Conservation (phyloP, 192 early-diverging fungal genomes). For the Cladochytrium replicatum region DNA sequence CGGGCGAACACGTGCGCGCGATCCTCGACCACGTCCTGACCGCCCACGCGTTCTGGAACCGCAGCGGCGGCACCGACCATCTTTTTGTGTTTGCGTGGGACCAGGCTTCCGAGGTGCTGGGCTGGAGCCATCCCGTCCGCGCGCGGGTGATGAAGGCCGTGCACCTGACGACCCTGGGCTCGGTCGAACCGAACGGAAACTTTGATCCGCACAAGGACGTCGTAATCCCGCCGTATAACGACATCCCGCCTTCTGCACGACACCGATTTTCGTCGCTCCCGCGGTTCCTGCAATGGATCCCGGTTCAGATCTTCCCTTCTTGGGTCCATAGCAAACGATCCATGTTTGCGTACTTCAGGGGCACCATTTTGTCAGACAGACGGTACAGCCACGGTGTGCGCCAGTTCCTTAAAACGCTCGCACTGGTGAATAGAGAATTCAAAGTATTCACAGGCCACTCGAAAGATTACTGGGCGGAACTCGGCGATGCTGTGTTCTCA, state of each 20-base stretch:
- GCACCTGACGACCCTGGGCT: constrained; percentile 14
- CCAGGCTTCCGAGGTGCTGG: constrained; percentile 21
- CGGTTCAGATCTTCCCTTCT: background rate
- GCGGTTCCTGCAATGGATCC: too few species aligned
- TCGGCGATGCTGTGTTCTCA: constrained; percentile 17
- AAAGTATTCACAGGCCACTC: constrained; percentile 4
- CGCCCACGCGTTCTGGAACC: constrained; percentile 7
- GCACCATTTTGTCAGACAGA: constrained; percentile 17
- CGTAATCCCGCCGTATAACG: constrained; percentile 17
- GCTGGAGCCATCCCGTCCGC: constrained; percentile 10
- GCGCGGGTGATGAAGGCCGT: constrained; percentile 1
- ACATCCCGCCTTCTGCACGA: too few species aligned
- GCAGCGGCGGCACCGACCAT: constrained; percentile 9
- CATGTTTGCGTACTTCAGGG: constrained; percentile 22
- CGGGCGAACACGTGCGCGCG: too few species aligned
- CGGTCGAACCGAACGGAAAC: constrained; percentile 4
- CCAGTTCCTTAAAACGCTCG: constrained; percentile 13
- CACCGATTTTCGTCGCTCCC: too few species aligned
- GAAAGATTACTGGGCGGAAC: constrained; percentile 16
- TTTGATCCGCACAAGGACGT: constrained; percentile 12
- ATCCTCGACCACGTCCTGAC: background rate
- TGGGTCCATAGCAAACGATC: constrained; percentile 8
- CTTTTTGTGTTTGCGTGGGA: constrained; percentile 18
- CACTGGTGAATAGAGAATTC: constrained; percentile 8
- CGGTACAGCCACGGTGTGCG: constrained; percentile 21